A percentile compares a stretch with the other conserved stretches of the same genome.
Evolutionary conservation across 192 early-diverging fungal species (phyloP).

Genomic region (Gryganskiella cystojenkinii): DNA sequence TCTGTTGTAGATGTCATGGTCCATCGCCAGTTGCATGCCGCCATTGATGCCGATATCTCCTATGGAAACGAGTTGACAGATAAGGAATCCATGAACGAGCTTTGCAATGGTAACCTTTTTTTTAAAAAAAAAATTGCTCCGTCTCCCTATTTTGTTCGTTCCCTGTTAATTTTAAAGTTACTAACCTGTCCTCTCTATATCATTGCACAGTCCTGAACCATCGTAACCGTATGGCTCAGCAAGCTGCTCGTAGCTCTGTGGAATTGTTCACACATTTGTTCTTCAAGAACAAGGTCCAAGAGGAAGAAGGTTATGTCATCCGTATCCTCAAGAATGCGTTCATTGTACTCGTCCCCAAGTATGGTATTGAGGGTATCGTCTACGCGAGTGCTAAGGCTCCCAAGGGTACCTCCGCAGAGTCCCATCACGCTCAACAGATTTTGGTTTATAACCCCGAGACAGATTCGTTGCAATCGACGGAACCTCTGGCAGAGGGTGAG

Average conservation of each 20-base stretch:
- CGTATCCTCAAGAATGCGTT: slow-evolving; percentile 96
- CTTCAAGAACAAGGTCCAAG: slow-evolving; percentile 92
- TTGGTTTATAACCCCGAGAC: slow-evolving; percentile 57
- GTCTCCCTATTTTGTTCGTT: slow-evolving; percentile 1
- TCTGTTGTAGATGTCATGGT: slow-evolving; percentile 84
- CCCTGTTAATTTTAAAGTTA: neutral
- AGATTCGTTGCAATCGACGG: slow-evolving; percentile 51
- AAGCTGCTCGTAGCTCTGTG: slow-evolving; percentile 91
- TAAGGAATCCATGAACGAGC: slow-evolving; percentile 83
- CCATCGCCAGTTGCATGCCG: slow-evolving; percentile 82
- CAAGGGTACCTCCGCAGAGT: slow-evolving; percentile 25
- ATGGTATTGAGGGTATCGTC: slow-evolving; percentile 95
- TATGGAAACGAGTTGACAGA: slow-evolving; percentile 84
- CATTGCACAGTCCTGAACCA: slow-evolving; percentile 78
- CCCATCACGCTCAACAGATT: slow-evolving; percentile 12
- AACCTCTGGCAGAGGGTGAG: slow-evolving; percentile 39
- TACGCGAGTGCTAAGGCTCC: slow-evolving; percentile 63
- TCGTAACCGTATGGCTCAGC: slow-evolving; percentile 95
- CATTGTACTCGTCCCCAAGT: slow-evolving; percentile 86
- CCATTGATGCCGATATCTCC: slow-evolving; percentile 52
- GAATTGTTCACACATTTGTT: slow-evolving; percentile 97
- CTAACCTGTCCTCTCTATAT: slow-evolving; percentile 17
- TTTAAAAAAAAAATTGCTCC: neutral
- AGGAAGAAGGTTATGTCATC: slow-evolving; percentile 90
- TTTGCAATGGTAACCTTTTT: slow-evolving; percentile 75